Evolutionary conservation across 768 basidiomycete genomes (phyloP).

Genomic region (Cubamyces sp.): DNA sequence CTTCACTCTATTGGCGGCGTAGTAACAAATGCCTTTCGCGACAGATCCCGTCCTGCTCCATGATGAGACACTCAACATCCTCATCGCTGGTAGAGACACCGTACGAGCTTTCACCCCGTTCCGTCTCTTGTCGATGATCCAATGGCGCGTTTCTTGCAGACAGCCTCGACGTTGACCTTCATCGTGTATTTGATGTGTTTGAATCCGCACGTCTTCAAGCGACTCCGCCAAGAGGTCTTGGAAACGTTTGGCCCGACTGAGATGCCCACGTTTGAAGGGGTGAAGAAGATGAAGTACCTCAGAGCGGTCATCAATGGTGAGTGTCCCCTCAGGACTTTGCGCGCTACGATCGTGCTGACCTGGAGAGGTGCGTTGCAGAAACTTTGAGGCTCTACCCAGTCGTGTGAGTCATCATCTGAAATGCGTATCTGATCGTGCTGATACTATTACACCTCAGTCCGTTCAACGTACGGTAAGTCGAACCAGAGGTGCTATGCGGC

Average conservation of each 20-base stretch:
- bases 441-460: too few species aligned
- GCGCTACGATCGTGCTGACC: neutral
- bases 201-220: constrained; percentile 36
- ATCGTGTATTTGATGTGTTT: constrained; percentile 39
- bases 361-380: neutral
- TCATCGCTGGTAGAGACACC: constrained; percentile 41
- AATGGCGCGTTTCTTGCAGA: constrained; percentile 20
- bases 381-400: constrained; percentile 34
- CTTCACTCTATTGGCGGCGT: neutral
- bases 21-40: neutral
- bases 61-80: constrained; percentile 41
- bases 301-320: constrained; percentile 42
- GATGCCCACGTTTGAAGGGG: constrained; percentile 37
- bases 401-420: constrained; percentile 30
- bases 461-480: too few species aligned
- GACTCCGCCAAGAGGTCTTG: constrained; percentile 40
- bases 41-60: constrained; percentile 37
- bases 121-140: too few species aligned
- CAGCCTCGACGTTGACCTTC: constrained; percentile 39
- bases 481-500: too few species aligned
- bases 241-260: constrained; percentile 33
- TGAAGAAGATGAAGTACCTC: constrained; percentile 41
- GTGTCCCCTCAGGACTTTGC: neutral
- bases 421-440: too few species aligned
- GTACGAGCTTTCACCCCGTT: constrained; percentile 13